Conservation (phyloP, 78 protist species). For the Salpingoeca rosetta region DNA sequence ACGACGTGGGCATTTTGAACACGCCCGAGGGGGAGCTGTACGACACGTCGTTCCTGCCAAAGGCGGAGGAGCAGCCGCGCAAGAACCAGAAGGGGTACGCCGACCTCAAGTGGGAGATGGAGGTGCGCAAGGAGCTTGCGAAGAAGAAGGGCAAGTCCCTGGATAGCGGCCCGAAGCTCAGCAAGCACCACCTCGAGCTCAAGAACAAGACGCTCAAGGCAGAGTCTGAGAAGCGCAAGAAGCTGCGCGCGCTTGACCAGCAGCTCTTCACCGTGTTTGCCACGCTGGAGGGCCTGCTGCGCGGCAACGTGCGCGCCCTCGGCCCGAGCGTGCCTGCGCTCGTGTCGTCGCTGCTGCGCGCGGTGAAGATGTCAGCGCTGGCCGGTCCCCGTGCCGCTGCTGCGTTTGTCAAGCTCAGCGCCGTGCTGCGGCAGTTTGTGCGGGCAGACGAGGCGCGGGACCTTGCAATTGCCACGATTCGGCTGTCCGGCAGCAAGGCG, state of each 20-base stretch:
- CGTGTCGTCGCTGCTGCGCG: slow-evolving; percentile 1
- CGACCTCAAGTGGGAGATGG: slow-evolving; percentile 5
- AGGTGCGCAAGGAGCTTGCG: slow-evolving; percentile 1
- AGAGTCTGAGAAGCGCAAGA: background rate
- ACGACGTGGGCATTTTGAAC: background rate
- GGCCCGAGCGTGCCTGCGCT: background rate
- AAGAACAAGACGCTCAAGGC: background rate
- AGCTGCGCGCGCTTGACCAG: background rate
- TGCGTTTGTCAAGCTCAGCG: no score
- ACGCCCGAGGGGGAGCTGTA: background rate
- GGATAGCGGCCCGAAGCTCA: background rate
- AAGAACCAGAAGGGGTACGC: background rate
- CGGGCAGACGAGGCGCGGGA: no score
- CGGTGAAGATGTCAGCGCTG: no score
- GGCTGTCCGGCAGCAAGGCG: no score
- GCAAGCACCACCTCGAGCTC: background rate
- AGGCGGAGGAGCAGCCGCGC: background rate
- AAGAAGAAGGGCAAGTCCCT: background rate
- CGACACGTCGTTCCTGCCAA: background rate
- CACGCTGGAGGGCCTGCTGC: background rate
- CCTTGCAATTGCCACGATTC: no score
- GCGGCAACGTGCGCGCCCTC: background rate
- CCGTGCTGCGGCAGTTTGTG: no score
- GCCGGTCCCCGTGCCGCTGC: no score
- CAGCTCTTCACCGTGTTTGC: background rate